Evolutionary conservation across 2,329 filamentous ascomycete species (phyloP), one percentile per base, ranked within the genome.

Genomic region (Colletotrichum godetiae): DNA sequence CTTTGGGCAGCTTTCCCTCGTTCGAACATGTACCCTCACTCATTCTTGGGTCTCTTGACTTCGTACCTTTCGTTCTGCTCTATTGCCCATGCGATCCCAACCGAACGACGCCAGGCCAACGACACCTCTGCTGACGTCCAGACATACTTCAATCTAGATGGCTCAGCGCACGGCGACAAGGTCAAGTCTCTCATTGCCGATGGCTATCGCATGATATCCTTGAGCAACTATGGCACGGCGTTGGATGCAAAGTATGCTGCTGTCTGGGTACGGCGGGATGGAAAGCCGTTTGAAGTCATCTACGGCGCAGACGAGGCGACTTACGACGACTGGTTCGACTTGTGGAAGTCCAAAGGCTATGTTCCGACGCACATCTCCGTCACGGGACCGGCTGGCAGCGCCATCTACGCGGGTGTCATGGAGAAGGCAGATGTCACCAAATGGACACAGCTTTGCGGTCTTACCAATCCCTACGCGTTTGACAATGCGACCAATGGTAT

Each of bases 341-440:
- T 55, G 37, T 68, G 72, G 63, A 68, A 62, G n/a, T n/a, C 49
- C 8, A 60, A 22, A 22, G 75, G 72, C 35, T 76, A 76, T 31
- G 72, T 69, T 10, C 71, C 72, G 5, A 75, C 66, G 19, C 72
- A 71, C 2, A 60, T 76, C 35, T 66, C 75, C 10, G 75, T 68
- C 13, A 59, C 66, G 12, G 75, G 75, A 33, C 58, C 68, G 24
- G 65, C 68, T 12, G 55, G 53, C 31, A 46, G 49, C 4, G 72
- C 75, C 15, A 35, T 67, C 12, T 76, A 74, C 13, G 53, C 75
- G 13, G 75, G 72, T 13, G 63, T 75, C 68, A 73, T 76, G 74
- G 75, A 76, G 62, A 67, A 75, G 61, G 63, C 52, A 27, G 58
- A 74, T 19, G 27, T 60, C 19, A 56, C 49, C 5, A 66, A 65